Base-by-base conservation (phyloP, 805 yeast species). In the Nakazawaea wickerhamii region DNA sequence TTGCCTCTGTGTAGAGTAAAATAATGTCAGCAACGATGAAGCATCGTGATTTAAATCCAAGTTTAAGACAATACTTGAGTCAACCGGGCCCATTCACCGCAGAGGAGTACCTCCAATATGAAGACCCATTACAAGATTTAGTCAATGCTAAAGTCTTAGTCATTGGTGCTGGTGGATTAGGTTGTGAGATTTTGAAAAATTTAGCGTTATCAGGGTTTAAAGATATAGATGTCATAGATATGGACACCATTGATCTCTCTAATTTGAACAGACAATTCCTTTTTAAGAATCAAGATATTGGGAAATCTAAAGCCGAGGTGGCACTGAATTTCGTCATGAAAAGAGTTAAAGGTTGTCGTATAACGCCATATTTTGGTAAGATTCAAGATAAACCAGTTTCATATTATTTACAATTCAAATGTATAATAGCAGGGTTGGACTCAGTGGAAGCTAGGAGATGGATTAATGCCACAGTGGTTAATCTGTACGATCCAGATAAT, bases 381-480 rank as follows among this genome's bases (percentile, higher is more conserved):
- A 78, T 91, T 46, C 84, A 81, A 49, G 81, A 80, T 47, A 74
- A 81, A 52, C 71, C 75, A 28, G 65, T 65, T 14, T 75, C 68
- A 0, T 93, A 79, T 54, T 86, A 87, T 58, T 58, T 64, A 49
- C 76, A 75, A 49, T 91, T 90, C 57, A 71, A 77, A 7, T 68
- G 87, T 32, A 77, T 93, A 0, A 71, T 91, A 1, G 86, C 96
- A 47, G 98, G 98, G 0, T 67, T 91, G 38, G 99, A 91, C 58
- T 79, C 85, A 39, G 81, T 93, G 5, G 91, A 82, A 53, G 96
- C 98, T 0, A 68, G 99, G 28, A 64, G 97, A 38, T 90, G 95
- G 91, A 83, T 91, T 48, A 91, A 91, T 60, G 67, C 74, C 11
- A 72, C 77, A 11, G 60, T 91, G 21, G 77, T 85, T 1, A 68